phyloP scores from a whole-genome alignment of 768 basidiomycete genomes.

The Plicaturopsis crispa region DNA sequence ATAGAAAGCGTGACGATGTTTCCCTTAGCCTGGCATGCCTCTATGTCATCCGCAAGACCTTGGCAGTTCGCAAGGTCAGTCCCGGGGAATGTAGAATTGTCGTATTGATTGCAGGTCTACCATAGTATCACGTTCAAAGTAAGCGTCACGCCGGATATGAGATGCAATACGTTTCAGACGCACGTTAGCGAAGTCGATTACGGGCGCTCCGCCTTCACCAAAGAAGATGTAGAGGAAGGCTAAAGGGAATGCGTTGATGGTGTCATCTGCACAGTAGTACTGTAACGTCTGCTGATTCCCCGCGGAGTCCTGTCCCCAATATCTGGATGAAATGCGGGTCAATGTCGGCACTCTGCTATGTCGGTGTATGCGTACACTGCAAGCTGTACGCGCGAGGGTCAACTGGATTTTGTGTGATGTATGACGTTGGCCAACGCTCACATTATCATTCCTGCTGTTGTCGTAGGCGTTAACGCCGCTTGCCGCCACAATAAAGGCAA shows the following conservation, averaged over 20 bases:
- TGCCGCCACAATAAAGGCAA: too few species aligned
- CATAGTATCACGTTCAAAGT: not conserved
- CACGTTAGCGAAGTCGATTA: constrained; percentile 65
- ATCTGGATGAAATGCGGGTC: constrained; percentile 30
- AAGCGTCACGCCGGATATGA: not conserved
- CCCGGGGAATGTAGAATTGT: constrained; percentile 32
- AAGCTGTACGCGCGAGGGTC: constrained; percentile 32
- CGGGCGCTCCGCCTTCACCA: constrained; percentile 51
- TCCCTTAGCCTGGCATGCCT: constrained; percentile 35
- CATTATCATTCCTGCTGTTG: constrained; percentile 56
- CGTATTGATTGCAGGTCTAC: constrained; percentile 34
- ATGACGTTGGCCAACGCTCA: too few species aligned
- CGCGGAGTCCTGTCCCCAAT: constrained; percentile 63
- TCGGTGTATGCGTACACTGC: constrained; percentile 36
- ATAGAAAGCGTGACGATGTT: constrained; percentile 40
- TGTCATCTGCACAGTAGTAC: constrained; percentile 61
- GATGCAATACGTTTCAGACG: constrained; percentile 19
- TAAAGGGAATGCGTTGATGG: constrained; percentile 61
- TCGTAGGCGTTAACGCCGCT: too few species aligned
- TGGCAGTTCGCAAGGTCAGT: constrained; percentile 32
- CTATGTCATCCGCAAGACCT: constrained; percentile 31
- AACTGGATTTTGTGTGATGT: too few species aligned
- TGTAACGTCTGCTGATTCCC: constrained; percentile 56
- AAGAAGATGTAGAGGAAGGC: constrained; percentile 67
- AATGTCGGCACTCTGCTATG: not conserved